Evolutionary conservation across 2,329 filamentous ascomycete genomes (phyloP), one percentile per base, ranked within the genome.

Genomic region (Phyllosticta citrichinensis): DNA sequence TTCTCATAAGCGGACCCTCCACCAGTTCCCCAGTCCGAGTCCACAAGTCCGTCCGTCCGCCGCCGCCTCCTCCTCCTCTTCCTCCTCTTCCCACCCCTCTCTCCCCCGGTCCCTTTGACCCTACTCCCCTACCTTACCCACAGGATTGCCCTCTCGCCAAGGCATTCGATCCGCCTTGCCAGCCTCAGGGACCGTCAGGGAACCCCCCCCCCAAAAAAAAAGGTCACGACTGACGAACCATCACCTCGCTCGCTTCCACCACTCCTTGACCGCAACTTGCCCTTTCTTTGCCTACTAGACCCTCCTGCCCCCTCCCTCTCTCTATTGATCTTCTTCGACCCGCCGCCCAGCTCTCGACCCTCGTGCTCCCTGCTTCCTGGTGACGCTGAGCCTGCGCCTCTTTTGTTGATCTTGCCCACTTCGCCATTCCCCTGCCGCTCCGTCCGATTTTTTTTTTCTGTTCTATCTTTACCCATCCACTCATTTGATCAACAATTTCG

Each of bases 341-440:
- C 70, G 70, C 67, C 69, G 65, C 69, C 33, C 33, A 14, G 33
- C 33, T 40, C 33, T 17, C 33, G 33, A 40, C 33, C 33, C 33
- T 40, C 14, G 66, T 67, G 66, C 67, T 61, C 68, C 63, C 62
- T 69, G 66, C 66, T 64, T 62, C 67, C 65, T 63, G 66, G 69
- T 67, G 69, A 70, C 65, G 20, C 58, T 67, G 61, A 60, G 67
- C 58, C 58, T 64, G 55, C 63, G 65, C 67, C 69, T 74, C 70
- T 72, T 73, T 73, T 73, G 70, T 72, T 71, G 66, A 69, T 61
- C 62, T 65, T 57, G 35, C 66, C 65, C 53, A 68, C 65, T 63
- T 67, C 65, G 66, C 33, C 33, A 17, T 5, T 40, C 14, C 55
- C 35, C 27, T 52, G 33, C 52, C 24, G 35, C 30, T 11, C 52